Conservation (phyloP, 495 filamentous ascomycete genomes). For the Penicillium canariense region DNA sequence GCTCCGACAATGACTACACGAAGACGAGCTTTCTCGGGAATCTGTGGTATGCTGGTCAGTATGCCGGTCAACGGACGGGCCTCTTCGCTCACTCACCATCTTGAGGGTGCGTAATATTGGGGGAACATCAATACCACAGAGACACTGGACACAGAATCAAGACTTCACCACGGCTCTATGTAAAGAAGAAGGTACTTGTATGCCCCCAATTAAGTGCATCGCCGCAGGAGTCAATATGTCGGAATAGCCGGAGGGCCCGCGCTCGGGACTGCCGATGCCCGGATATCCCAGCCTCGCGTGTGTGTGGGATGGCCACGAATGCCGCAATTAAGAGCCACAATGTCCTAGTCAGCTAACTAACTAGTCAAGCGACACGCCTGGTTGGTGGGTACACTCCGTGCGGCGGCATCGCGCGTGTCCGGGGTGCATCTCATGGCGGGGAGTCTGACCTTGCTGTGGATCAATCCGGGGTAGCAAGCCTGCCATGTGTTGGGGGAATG, state of each 20-base stretch:
- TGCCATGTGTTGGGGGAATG: not conserved
- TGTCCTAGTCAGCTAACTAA: not conserved
- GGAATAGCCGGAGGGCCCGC: constrained; percentile 4
- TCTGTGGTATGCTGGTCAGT: constrained; percentile 1
- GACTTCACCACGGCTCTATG: not conserved
- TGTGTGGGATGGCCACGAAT: not conserved
- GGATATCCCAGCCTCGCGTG: constrained; percentile 7
- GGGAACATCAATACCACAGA: not conserved
- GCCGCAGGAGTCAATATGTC: not conserved
- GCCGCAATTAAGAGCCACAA: not conserved
- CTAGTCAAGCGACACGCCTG: not conserved
- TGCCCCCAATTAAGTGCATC: not conserved
- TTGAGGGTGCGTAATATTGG: not conserved
- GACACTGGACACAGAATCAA: not conserved
- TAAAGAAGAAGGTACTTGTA: not conserved
- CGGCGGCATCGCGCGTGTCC: not conserved
- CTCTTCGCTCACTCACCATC: constrained; percentile 7
- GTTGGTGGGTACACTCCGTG: not conserved
- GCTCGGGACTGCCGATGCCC: constrained; percentile 15
- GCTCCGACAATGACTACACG: constrained; percentile 37
- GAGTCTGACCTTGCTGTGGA: not conserved
- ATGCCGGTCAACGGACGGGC: not conserved
- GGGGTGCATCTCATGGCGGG: constrained; percentile 10
- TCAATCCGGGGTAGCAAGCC: constrained; percentile 11
- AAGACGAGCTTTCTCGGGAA: constrained; percentile 26